Percentiles rank a stretch among this genome's conserved stretches.
phyloP scores from a whole-genome alignment of 208 protist species.

The Sergeia podlipaevii region DNA sequence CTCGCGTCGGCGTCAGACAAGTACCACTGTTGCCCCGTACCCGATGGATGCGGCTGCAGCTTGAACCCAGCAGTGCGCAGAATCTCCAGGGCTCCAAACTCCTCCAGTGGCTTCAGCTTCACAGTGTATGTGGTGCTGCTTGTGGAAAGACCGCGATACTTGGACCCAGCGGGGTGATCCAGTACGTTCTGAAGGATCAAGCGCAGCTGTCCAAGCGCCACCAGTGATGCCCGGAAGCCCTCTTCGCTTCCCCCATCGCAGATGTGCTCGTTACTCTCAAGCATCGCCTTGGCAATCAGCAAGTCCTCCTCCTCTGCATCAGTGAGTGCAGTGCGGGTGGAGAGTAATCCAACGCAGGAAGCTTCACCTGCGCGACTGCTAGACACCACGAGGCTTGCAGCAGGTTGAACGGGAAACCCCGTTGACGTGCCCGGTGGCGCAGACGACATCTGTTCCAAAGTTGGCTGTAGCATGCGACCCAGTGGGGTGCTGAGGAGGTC shows the following conservation, averaged over 20 bases:
- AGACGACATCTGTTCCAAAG: slow-evolving; percentile 68
- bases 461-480: slow-evolving; percentile 71
- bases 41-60: slow-evolving; percentile 28
- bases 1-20: slow-evolving; percentile 54
- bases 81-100: slow-evolving; percentile 49
- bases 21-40: slow-evolving; percentile 45
- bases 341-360: slow-evolving; percentile 23
- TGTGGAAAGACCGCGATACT: slow-evolving; percentile 58
- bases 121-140: slow-evolving; percentile 52
- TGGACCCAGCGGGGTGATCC: slow-evolving; percentile 37
- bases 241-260: slow-evolving; percentile 16
- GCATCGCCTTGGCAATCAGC: slow-evolving; percentile 43
- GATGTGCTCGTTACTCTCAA: slow-evolving; percentile 67
- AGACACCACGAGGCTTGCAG: background rate
- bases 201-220: slow-evolving; percentile 34
- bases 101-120: slow-evolving; percentile 56
- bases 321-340: slow-evolving; percentile 20
- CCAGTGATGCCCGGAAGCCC: slow-evolving; percentile 34
- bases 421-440: slow-evolving; percentile 1
- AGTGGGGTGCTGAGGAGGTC: slow-evolving; percentile 74
- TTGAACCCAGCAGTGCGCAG: slow-evolving; percentile 65
- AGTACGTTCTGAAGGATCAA: slow-evolving; percentile 48
- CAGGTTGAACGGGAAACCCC: too few species aligned
- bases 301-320: slow-evolving; percentile 65
- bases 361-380: background rate